Percentiles rank a stretch among this genome's conserved stretches.
These are phyloP conservation scores for Cyberlindnera euphorbiae DNA, from an alignment of 805 yeast species.

Conservation along the genomic window DNA sequence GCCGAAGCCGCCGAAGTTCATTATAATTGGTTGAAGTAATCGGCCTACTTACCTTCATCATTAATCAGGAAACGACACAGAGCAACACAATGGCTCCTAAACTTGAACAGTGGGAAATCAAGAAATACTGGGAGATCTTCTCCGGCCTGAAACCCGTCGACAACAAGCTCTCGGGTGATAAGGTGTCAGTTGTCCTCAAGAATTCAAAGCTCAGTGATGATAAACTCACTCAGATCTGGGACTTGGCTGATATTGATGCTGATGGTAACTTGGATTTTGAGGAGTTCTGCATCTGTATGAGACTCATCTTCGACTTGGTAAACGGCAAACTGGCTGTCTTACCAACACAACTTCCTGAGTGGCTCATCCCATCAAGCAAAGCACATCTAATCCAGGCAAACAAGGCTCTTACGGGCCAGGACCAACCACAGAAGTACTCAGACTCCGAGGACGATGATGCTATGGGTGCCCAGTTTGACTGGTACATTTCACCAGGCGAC, in stretches of 20 bases:
- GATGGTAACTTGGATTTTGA: conserved; percentile 94
- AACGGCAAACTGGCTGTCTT: conserved; percentile 60
- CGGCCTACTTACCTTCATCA: too few species aligned
- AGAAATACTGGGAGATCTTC: conserved; percentile 97
- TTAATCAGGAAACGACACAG: too few species aligned
- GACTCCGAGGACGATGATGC: conserved; percentile 53
- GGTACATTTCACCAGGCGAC: conserved; percentile 95
- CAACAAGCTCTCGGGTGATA: conserved; percentile 78
- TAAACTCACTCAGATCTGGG: conserved; percentile 85
- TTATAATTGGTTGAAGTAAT: too few species aligned
- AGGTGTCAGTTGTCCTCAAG: conserved; percentile 79
- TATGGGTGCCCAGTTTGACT: conserved; percentile 54
- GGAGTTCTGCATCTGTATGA: conserved; percentile 97
- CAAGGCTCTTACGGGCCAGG: conserved; percentile 39
- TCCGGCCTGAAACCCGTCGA: conserved; percentile 79
- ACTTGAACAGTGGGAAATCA: conserved; percentile 91
- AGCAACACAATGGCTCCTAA: conserved; percentile 49
- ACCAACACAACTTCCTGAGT: conserved; percentile 75
- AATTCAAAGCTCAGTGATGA: conserved; percentile 79
- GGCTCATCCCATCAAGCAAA: conserved; percentile 91
- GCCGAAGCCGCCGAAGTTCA: too few species aligned
- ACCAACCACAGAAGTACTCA: conserved; percentile 28
- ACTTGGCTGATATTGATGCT: conserved; percentile 84
- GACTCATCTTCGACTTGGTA: conserved; percentile 85
- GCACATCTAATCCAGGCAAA: conserved; percentile 83